Evolutionary conservation across 2,329 filamentous ascomycete species (phyloP), one percentile per base, ranked within the genome.

Genomic region (Sporothrix curviconia): DNA sequence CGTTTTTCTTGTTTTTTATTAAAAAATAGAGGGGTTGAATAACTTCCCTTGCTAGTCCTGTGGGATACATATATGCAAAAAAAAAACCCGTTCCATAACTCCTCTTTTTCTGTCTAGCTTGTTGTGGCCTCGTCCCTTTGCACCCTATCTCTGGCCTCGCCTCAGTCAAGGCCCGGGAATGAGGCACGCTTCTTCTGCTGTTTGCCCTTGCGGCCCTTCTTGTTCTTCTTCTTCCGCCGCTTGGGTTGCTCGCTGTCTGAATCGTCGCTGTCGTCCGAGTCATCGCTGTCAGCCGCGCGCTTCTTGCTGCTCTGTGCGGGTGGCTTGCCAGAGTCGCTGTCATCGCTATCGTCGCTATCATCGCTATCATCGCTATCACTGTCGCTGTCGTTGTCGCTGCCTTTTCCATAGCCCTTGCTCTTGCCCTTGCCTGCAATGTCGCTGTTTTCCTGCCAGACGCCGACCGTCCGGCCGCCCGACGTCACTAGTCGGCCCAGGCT

Each of bases 401-500:
- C 28, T 17, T 12, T 25, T 9, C 40, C 37, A 11, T 11, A 6
- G 28, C 28, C 28, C 28, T 32, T 32, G 5, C 6, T 32, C 28
- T 32, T 32, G 28, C 6, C 5, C 6, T 11, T 32, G 28, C 6
- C 5, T 5, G 69, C 66, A 2, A 74, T 76, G 22, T 80, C 77
- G 3, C 76, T 76, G n/a, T 80, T 76, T 60, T 86, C 81, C 68
- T 94, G 84, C 94, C 94, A 99, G 2, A 97, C 85, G 71, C 96
- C 96, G 62, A 99, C 82, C 0, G 85, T 84, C 64, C 81, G 82
- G 0, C 94, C 94, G 55, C 94, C 94, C 11, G 90, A 92, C 66
- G 86, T 95, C 64, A 99, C 90, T 78, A 99, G 83, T 46, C 94
- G 81, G 46, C 91, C 89, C 53, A 86, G 83, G 52, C 87, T 86